These are phyloP conservation scores for Crataegus laevigata DNA, from an alignment of 306 rosid species.

Conservation along the genomic window DNA sequence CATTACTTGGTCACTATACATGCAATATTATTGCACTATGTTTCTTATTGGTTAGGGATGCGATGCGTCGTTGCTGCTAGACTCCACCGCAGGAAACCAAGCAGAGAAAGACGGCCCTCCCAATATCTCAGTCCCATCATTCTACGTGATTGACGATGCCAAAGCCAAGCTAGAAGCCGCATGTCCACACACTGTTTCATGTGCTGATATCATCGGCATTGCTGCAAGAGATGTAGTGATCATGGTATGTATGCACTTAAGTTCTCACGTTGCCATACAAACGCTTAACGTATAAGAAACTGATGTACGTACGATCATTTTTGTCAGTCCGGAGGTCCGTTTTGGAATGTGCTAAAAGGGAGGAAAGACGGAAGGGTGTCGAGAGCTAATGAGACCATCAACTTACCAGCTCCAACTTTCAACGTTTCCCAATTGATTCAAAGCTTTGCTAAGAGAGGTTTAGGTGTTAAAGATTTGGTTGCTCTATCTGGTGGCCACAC, in stretches of 20 bases:
- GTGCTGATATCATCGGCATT: conserved; percentile 64
- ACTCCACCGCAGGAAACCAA: conserved; percentile 38
- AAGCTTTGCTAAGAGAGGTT: conserved; percentile 55
- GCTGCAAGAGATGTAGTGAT: conserved; percentile 71
- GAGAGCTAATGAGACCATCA: conserved; percentile 48
- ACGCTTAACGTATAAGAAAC: not conserved
- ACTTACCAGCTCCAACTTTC: conserved; percentile 60
- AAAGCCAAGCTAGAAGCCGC: conserved; percentile 60
- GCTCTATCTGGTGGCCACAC: conserved; percentile 79
- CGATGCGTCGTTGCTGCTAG: conserved; percentile 63
- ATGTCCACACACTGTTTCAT: conserved; percentile 59
- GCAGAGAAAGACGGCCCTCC: conserved; percentile 78
- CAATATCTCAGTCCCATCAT: conserved; percentile 45
- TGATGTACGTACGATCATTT: not conserved
- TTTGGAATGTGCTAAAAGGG: conserved; percentile 63
- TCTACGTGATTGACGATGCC: conserved; percentile 58
- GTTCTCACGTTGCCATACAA: not conserved
- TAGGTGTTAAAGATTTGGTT: conserved; percentile 56
- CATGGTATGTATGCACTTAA: conserved; percentile 20
- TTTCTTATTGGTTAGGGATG: conserved; percentile 39
- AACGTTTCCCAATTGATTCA: conserved; percentile 45
- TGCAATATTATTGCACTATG: not conserved
- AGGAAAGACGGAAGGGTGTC: conserved; percentile 75
- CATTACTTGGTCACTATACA: not conserved
- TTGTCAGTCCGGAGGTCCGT: conserved; percentile 62